Base-by-base conservation (phyloP, 768 basidiomycete species). In the Macrolepiota dolichaula region DNA sequence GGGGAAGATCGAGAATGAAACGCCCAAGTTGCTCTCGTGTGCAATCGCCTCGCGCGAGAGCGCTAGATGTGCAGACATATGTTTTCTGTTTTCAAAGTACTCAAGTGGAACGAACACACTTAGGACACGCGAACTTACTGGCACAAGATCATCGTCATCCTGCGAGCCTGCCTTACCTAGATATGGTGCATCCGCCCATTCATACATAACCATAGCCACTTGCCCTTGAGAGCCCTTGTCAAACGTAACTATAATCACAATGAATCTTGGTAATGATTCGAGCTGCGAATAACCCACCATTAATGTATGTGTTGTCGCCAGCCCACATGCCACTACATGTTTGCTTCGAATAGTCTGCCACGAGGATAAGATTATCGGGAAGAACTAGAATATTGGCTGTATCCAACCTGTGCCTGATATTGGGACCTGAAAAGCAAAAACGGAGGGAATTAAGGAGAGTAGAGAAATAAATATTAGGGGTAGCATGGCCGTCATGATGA, bases 241-340 rank as follows among this genome's bases (percentile, higher is more conserved):
- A 76, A 98, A 98, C 3, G 87, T 86, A 62, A 96, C 88, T 90
- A 22, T 59, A 50, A 27, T 29, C 54, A 57, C 32, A 37, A 55
- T 50, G 29, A 47, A 57, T 52, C 22, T 50, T 22, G n/a, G 5
- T 7, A 9, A 15, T 25, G 4, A 24, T 15, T 46, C 25, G 4
- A 38, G 40, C 22, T 15, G 12, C 27, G n/a, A 51, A 59, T 52
- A n/a, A 59, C 58, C 73, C 77, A 92, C 91, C 89, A 72, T 93
- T 92, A 67, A 97, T 94, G 74, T 85, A 89, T 32, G 95, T 89
- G 44, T 85, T 80, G 52, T 80, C 70, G 40, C 86, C 85, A 27
- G 85, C 91, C 87, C 92, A 98, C 93, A 98, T 96, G 56, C 96
- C 96, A 63, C 91, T 93, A 75, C 96, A 98, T 72, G 89, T 88